phyloP scores from a whole-genome alignment of 306 rosid species.

The Casuarina glauca region DNA sequence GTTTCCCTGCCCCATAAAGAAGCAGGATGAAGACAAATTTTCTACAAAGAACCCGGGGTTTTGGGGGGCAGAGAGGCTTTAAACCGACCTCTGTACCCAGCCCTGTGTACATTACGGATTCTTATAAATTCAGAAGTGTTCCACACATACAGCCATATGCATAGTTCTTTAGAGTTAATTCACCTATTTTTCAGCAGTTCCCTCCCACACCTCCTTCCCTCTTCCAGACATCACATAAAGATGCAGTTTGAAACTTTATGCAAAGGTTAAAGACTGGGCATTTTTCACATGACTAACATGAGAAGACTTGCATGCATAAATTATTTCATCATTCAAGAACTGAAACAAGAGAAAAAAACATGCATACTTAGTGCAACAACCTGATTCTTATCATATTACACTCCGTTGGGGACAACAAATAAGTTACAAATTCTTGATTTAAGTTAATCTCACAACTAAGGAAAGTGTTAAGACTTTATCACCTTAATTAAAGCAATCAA shows the following conservation, averaged over 20 bases:
- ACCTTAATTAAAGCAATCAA: background rate
- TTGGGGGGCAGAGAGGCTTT: too few species aligned
- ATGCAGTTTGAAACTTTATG: background rate
- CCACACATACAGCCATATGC: too few species aligned
- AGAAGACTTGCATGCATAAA: background rate
- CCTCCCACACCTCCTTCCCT: too few species aligned
- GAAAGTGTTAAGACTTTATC: background rate
- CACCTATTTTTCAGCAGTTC: too few species aligned
- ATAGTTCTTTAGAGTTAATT: too few species aligned
- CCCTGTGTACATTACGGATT: too few species aligned
- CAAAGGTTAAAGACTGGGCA: background rate
- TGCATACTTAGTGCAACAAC: background rate
- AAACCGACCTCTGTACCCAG: too few species aligned
- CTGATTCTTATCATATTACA: background rate
- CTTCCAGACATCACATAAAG: background rate
- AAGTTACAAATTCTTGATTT: background rate
- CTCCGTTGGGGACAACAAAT: background rate
- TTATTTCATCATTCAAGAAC: background rate
- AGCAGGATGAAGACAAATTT: too few species aligned
- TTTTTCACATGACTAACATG: background rate
- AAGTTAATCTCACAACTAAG: background rate
- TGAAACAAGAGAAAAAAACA: background rate
- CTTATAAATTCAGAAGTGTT: too few species aligned
- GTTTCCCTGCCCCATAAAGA: too few species aligned
- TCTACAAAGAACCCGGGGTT: too few species aligned